A percentile compares a stretch with the other conserved stretches of the same genome.
phyloP scores from a whole-genome alignment of 2,329 filamentous ascomycete genomes.

The Stachybotrys echinatus region DNA sequence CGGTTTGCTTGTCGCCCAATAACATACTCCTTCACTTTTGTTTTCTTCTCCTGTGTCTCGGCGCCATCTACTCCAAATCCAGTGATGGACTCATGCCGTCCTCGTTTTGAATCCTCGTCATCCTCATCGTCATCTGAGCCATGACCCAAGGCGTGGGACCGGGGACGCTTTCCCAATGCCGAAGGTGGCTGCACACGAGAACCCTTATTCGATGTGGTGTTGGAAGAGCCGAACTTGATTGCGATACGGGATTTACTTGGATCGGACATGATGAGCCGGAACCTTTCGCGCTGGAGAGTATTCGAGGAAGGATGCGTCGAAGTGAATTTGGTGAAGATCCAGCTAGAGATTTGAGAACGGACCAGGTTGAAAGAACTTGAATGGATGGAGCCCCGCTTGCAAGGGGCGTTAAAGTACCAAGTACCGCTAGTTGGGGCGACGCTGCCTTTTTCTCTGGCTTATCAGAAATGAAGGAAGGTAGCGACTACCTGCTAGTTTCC shows the following conservation, averaged over 20 bases:
- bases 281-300: no score
- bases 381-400: no score
- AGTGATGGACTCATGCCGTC: conserved; percentile 41
- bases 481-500: no score
- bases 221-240: conserved; percentile 38
- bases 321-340: background rate
- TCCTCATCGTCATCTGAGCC: conserved; percentile 39
- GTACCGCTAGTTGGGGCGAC: no score
- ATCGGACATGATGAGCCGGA: conserved; percentile 29
- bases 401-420: no score
- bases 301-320: background rate
- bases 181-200: conserved; percentile 32
- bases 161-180: conserved; percentile 42
- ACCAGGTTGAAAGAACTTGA: no score
- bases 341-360: no score
- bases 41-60: conserved; percentile 31
- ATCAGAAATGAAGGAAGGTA: no score
- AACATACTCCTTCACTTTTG: conserved; percentile 36
- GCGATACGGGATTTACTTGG: conserved; percentile 36
- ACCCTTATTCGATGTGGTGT: conserved; percentile 20
- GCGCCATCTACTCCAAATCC: conserved; percentile 42
- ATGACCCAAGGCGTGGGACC: conserved; percentile 33
- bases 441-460: no score
- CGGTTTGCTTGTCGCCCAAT: conserved; percentile 55
- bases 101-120: conserved; percentile 18